A percentile compares a stretch with the other conserved stretches of the same genome.
Evolutionary conservation across 208 protist species (phyloP).

Genomic region (Leishmania lainsoni): DNA sequence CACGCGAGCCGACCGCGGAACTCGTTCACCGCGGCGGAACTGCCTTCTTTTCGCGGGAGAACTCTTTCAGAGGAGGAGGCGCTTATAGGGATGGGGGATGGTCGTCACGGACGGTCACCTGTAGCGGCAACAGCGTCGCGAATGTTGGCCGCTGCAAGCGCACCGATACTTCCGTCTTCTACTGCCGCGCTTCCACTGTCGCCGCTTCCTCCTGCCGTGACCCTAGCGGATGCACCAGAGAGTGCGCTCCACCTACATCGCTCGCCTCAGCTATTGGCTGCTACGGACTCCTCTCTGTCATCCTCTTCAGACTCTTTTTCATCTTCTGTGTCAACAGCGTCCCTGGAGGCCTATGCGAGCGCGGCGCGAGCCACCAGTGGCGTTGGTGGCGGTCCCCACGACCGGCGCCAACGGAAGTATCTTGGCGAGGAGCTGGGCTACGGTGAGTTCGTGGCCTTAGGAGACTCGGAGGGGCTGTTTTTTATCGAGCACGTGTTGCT

Average conservation of each 20-base stretch:
- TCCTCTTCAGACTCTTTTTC: constrained; percentile 15
- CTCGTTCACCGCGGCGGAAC: constrained; percentile 12
- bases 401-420: not conserved
- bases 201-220: not conserved
- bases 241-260: not conserved
- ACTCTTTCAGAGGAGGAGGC: not conserved
- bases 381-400: not conserved
- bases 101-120: not conserved
- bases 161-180: not conserved
- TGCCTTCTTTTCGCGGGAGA: constrained; percentile 12
- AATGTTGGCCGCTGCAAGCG: not conserved
- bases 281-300: not conserved
- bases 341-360: constrained; percentile 19
- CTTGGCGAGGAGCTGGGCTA: constrained; percentile 20
- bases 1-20: constrained; percentile 8
- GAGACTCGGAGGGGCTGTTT: constrained; percentile 15
- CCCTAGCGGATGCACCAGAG: not conserved
- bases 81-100: not conserved
- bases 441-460: constrained; percentile 16
- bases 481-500: constrained; percentile 36
- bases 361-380: not conserved
- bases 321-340: constrained; percentile 15
- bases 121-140: not conserved
- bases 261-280: not conserved
- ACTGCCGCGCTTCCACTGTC: not conserved